phyloP scores from a whole-genome alignment of 306 rosid species.

The Carpinus viminea region DNA sequence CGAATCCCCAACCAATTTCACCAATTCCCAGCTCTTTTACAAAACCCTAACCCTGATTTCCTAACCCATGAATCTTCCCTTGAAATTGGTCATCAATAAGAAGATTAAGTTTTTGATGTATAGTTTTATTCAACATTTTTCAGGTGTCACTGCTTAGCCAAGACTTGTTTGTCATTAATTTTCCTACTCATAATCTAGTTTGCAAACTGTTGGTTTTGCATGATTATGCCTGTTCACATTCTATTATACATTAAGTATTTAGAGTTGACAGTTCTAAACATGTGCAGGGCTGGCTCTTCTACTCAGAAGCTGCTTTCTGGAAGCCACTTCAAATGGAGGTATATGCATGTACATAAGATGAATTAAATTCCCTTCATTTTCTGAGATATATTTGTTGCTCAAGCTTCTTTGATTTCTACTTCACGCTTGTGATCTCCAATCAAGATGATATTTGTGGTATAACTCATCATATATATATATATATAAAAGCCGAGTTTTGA shows the following conservation, averaged over 20 bases:
- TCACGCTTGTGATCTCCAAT: background rate
- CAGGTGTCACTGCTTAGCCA: background rate
- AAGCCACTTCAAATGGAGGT: constrained; percentile 95
- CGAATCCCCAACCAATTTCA: background rate
- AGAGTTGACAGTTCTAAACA: constrained; percentile 25
- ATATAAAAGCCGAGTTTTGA: too few relatives aligned
- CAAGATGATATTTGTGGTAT: constrained; percentile 1
- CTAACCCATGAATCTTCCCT: background rate
- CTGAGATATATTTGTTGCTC: background rate
- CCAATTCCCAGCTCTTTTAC: background rate
- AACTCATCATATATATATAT: background rate
- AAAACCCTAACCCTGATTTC: background rate
- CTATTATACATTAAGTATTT: constrained; percentile 2
- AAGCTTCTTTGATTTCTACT: background rate
- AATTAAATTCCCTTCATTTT: constrained; percentile 2
- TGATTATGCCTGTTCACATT: background rate
- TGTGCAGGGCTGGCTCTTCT: constrained; percentile 97
- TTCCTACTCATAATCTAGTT: background rate
- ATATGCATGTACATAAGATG: constrained; percentile 35
- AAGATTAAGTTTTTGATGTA: background rate
- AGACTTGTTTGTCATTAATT: background rate
- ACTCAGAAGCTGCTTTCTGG: constrained; percentile 81
- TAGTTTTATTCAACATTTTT: background rate
- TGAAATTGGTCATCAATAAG: background rate
- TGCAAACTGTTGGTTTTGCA: background rate